A percentile compares a stretch with the other conserved stretches of the same genome.
Evolutionary conservation across 495 filamentous ascomycete genomes (phyloP).

Genomic region (Neurospora africana): DNA sequence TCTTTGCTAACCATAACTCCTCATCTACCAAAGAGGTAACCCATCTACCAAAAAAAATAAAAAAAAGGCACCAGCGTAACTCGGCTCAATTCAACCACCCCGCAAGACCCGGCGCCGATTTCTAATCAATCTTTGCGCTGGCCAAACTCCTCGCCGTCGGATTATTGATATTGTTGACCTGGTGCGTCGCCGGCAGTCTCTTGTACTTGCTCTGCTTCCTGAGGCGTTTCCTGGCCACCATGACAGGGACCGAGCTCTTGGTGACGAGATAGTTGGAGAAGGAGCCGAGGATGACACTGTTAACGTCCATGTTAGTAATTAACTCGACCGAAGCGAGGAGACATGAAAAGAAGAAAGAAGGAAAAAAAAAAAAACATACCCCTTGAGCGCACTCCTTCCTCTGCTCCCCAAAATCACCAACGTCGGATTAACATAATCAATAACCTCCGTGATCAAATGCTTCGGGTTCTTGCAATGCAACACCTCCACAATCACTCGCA

Average conservation of each 20-base stretch:
- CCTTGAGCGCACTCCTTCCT: conserved; percentile 83
- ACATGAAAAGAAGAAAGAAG: background rate
- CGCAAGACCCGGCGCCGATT: background rate
- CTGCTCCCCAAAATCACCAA: conserved; percentile 85
- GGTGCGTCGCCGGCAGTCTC: conserved; percentile 43
- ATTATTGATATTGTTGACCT: conserved; percentile 62
- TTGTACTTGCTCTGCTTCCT: conserved; percentile 64
- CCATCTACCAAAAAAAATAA: background rate
- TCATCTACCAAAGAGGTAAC: no score
- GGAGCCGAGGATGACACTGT: conserved; percentile 79
- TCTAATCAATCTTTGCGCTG: conserved; percentile 56
- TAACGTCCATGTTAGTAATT: background rate
- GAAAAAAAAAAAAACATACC: conserved; percentile 45
- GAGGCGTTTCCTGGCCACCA: conserved; percentile 77
- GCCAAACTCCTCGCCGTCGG: conserved; percentile 52
- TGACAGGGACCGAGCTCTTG: conserved; percentile 91
- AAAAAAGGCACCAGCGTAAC: background rate
- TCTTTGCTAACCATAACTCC: background rate
- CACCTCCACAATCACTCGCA: conserved; percentile 85
- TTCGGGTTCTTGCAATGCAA: conserved; percentile 96
- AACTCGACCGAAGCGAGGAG: background rate
- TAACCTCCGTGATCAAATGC: conserved; percentile 76
- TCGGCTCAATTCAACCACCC: background rate
- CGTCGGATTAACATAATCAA: conserved; percentile 85
- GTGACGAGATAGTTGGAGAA: conserved; percentile 96